Conservation (phyloP, 768 basidiomycete genomes). For the Mycena venus region DNA sequence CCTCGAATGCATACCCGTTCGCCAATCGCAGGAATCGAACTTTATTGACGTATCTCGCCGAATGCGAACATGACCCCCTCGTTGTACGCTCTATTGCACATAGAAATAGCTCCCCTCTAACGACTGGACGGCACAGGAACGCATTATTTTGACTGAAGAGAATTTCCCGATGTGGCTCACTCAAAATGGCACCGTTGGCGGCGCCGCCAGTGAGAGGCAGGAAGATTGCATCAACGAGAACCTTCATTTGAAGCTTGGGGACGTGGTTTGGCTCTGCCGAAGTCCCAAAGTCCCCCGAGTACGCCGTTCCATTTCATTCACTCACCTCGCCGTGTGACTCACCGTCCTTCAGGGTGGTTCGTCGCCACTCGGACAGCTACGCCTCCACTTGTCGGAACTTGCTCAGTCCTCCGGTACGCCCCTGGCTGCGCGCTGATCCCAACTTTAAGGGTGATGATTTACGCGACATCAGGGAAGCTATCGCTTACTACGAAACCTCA, state of each 20-base stretch:
- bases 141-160: constrained; percentile 60
- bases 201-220: constrained; percentile 40
- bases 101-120: constrained; percentile 29
- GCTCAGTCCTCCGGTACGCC: constrained; percentile 73
- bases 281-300: constrained; percentile 69
- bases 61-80: constrained; percentile 42
- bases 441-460: constrained; percentile 21
- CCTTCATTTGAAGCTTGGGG: constrained; percentile 61
- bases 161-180: constrained; percentile 64
- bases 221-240: constrained; percentile 52
- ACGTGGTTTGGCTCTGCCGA: constrained; percentile 70
- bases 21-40: constrained; percentile 50
- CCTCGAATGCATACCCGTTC: constrained; percentile 63
- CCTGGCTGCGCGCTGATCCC: not conserved
- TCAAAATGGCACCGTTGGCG: constrained; percentile 46
- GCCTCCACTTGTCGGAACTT: constrained; percentile 74
- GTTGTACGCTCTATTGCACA: constrained; percentile 43
- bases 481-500: constrained; percentile 71
- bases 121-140: constrained; percentile 55
- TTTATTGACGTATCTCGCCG: constrained; percentile 60
- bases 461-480: constrained; percentile 64
- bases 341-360: constrained; percentile 79
- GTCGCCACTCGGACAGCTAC: constrained; percentile 81
- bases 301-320: constrained; percentile 36
- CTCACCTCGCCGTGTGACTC: constrained; percentile 32